A percentile compares a stretch with the other conserved stretches of the same genome.
These are phyloP conservation scores for Lipomyces lipofer DNA, from an alignment of 805 yeast species.

Conservation along the genomic window DNA sequence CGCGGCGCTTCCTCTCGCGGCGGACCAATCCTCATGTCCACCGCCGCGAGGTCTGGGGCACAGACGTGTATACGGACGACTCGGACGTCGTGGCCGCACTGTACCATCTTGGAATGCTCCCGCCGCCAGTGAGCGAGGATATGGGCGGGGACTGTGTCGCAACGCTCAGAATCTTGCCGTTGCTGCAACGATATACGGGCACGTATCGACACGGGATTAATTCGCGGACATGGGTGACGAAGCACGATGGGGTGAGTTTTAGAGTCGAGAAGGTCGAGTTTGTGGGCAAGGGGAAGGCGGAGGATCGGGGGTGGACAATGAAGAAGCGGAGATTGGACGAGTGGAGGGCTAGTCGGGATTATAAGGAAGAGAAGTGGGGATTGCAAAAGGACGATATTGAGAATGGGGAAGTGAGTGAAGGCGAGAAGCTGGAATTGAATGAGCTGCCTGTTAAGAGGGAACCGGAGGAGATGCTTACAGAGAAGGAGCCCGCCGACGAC, in stretches of 20 bases:
- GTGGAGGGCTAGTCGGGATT: slow-evolving; percentile 30
- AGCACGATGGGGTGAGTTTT: slow-evolving; percentile 79
- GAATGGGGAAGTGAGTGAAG: no score
- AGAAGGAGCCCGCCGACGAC: no score
- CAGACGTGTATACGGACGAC: slow-evolving; percentile 91
- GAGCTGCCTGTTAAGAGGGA: no score
- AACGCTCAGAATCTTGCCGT: slow-evolving; percentile 65
- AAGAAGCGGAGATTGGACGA: slow-evolving; percentile 40
- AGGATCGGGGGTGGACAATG: slow-evolving; percentile 36
- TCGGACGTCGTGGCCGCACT: slow-evolving; percentile 77
- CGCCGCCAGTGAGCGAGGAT: slow-evolving; percentile 40
- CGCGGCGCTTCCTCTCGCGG: slow-evolving; percentile 46
- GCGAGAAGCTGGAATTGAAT: no score
- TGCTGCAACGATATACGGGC: slow-evolving; percentile 64
- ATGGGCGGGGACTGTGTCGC: slow-evolving; percentile 55
- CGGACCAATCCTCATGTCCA: slow-evolving; percentile 46
- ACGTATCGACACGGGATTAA: slow-evolving; percentile 65
- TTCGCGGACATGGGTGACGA: slow-evolving; percentile 69
- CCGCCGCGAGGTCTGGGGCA: slow-evolving; percentile 77
- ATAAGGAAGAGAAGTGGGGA: slow-evolving; percentile 22
- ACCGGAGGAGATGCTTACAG: no score
- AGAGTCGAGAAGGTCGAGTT: slow-evolving; percentile 56
- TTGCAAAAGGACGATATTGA: not conserved
- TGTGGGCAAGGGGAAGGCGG: slow-evolving; percentile 39
- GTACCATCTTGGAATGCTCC: slow-evolving; percentile 71